phyloP scores from a whole-genome alignment of 805 yeast species.

The Kazachstania africana region DNA sequence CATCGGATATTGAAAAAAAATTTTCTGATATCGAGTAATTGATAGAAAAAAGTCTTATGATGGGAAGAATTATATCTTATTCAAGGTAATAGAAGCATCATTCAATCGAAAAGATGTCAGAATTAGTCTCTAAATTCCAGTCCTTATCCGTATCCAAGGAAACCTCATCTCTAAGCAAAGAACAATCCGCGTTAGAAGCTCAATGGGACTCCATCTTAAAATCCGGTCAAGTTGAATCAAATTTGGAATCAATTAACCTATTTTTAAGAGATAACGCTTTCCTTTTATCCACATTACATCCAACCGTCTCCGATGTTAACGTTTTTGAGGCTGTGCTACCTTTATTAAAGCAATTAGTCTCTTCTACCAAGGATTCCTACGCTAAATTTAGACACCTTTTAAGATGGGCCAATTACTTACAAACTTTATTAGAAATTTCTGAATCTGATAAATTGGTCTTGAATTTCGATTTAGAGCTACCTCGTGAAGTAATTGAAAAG shows the following conservation, averaged over 20 bases:
- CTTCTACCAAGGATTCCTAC: slow-evolving; percentile 39
- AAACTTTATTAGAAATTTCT: slow-evolving; percentile 48
- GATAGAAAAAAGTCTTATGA: too few relatives aligned
- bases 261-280: slow-evolving; percentile 59
- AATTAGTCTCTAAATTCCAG: slow-evolving; percentile 19
- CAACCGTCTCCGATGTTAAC: slow-evolving; percentile 59
- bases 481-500: slow-evolving; percentile 60
- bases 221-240: slow-evolving; percentile 39
- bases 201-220: slow-evolving; percentile 72
- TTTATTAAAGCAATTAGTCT: slow-evolving; percentile 42
- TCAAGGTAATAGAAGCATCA: too few relatives aligned
- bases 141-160: slow-evolving; percentile 19
- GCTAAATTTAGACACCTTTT: slow-evolving; percentile 68
- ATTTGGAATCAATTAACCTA: slow-evolving; percentile 51
- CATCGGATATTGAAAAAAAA: too few relatives aligned
- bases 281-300: slow-evolving; percentile 46
- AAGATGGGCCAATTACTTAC: slow-evolving; percentile 88
- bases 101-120: too few relatives aligned
- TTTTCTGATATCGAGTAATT: too few relatives aligned
- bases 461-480: slow-evolving; percentile 50
- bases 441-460: slow-evolving; percentile 46
- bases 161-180: slow-evolving; percentile 23
- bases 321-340: slow-evolving; percentile 61
- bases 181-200: slow-evolving; percentile 60
- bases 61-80: too few relatives aligned